Conservation (phyloP, 257 asterid genomes). For the Buddleja alternifolia region DNA sequence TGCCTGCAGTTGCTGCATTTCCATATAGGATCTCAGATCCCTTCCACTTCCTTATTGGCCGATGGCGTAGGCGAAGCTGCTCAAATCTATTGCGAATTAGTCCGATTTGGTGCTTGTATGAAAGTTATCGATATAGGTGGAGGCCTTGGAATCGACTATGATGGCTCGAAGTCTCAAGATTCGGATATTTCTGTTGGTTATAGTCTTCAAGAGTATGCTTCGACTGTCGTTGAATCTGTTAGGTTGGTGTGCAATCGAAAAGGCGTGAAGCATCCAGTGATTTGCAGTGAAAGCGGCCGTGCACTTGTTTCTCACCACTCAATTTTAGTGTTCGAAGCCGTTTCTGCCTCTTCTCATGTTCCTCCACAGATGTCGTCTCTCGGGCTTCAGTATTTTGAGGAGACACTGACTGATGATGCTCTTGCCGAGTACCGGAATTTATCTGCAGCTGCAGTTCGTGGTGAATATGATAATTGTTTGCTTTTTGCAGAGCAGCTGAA, state of each 20-base stretch:
- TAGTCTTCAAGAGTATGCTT: slow-evolving; percentile 74
- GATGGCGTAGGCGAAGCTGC: slow-evolving; percentile 95
- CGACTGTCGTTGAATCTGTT: slow-evolving; percentile 79
- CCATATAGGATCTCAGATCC: slow-evolving; percentile 97
- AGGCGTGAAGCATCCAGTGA: slow-evolving; percentile 72
- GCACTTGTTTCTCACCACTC: slow-evolving; percentile 98
- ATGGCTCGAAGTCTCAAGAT: slow-evolving; percentile 78
- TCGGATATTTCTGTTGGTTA: slow-evolving; percentile 87
- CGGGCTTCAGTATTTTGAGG: slow-evolving; percentile 57
- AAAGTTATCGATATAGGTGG: slow-evolving; percentile 89
- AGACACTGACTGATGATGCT: slow-evolving; percentile 60
- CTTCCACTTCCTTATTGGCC: slow-evolving; percentile 64
- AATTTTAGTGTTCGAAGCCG: slow-evolving; percentile 73
- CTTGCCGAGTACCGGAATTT: slow-evolving; percentile 61
- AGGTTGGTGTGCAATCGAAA: slow-evolving; percentile 62
- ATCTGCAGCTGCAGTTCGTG: slow-evolving; percentile 64
- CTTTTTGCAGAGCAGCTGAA: slow-evolving; percentile 80
- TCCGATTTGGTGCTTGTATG: slow-evolving; percentile 89
- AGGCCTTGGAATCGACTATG: slow-evolving; percentile 94
- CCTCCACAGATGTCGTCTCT: slow-evolving; percentile 47
- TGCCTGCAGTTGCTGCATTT: slow-evolving; percentile 91
- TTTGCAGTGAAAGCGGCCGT: slow-evolving; percentile 98
- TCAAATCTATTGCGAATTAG: slow-evolving; percentile 80
- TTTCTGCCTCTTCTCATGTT: slow-evolving; percentile 55
- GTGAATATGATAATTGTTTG: slow-evolving; percentile 68